phyloP scores from a whole-genome alignment of 1,139 yeast species.

The Arxiozyma heterogenica region DNA sequence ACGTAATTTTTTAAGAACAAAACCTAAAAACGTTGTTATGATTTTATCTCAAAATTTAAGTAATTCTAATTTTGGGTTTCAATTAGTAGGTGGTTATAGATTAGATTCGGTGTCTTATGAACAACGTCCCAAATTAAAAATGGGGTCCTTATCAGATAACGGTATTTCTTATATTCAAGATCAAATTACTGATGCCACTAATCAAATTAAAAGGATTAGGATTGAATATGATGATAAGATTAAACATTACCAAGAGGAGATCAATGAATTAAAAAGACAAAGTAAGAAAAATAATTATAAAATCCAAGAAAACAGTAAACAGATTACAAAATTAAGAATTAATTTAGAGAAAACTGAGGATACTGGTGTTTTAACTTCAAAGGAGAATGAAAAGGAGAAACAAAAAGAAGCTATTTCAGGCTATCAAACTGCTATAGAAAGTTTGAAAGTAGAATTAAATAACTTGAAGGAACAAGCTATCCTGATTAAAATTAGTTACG shows the following conservation, averaged over 20 bases:
- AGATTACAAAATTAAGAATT: conserved; percentile 18
- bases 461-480: conserved; percentile 16
- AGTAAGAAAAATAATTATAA: conserved; percentile 6
- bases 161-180: conserved; percentile 22
- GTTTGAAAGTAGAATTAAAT: conserved; percentile 20
- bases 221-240: conserved; percentile 13
- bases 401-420: conserved; percentile 25
- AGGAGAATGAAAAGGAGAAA: conserved; percentile 25
- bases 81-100: conserved; percentile 40
- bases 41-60: conserved; percentile 37
- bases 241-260: conserved; percentile 8
- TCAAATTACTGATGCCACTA: conserved; percentile 21
- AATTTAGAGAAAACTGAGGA: conserved; percentile 32
- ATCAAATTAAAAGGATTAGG: conserved; percentile 15
- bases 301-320: conserved; percentile 13
- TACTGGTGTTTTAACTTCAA: conserved; percentile 33
- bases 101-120: conserved; percentile 51
- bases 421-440: conserved; percentile 22
- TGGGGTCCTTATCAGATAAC: conserved; percentile 18
- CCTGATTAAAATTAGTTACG: conserved; percentile 20
- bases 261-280: conserved; percentile 9
- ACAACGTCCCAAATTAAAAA: conserved; percentile 17
- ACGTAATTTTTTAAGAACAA: conserved; percentile 34
- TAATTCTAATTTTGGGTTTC: conserved; percentile 39
- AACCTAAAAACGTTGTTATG: conserved; percentile 37